Evolutionary conservation across 225 moss, liverwort and hornwort genomes (phyloP).

Genomic region (Sphagnum tenellum): DNA sequence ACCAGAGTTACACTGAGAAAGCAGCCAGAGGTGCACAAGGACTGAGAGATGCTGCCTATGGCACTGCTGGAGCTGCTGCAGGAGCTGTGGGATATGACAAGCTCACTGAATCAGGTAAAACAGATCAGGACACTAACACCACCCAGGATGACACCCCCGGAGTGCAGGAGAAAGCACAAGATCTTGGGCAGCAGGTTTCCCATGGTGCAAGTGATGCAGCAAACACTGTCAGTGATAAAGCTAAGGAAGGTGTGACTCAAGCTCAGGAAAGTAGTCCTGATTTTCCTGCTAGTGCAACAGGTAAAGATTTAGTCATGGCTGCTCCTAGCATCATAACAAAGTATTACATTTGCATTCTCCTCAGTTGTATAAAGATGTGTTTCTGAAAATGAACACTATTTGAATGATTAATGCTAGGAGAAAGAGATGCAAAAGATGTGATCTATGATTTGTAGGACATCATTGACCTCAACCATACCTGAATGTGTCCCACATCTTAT

Average conservation of each 20-base stretch:
- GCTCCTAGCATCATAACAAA: neutral
- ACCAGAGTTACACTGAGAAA: conserved; percentile 7
- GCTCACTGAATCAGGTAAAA: neutral
- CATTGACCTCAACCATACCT: neutral
- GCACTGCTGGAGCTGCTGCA: conserved; percentile 8
- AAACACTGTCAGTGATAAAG: neutral
- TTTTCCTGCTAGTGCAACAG: conserved; percentile 11
- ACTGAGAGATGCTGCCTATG: neutral
- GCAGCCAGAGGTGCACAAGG: neutral
- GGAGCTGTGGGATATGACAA: conserved; percentile 13
- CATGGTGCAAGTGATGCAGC: too few relatives aligned
- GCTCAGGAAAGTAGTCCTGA: conserved; percentile 1
- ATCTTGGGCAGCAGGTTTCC: too few relatives aligned
- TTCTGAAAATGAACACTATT: too few relatives aligned
- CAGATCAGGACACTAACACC: conserved; percentile 6
- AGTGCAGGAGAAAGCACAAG: too few relatives aligned
- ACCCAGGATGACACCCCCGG: neutral
- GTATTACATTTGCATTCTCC: neutral
- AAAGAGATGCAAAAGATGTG: too few relatives aligned
- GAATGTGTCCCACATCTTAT: neutral
- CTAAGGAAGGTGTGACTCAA: conserved; percentile 6
- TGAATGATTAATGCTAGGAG: too few relatives aligned
- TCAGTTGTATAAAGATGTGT: too few relatives aligned
- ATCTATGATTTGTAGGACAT: too few relatives aligned
- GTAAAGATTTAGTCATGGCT: neutral